Conservation (phyloP, 208 protist genomes). For the Leptomonas pyrrhocoris region DNA sequence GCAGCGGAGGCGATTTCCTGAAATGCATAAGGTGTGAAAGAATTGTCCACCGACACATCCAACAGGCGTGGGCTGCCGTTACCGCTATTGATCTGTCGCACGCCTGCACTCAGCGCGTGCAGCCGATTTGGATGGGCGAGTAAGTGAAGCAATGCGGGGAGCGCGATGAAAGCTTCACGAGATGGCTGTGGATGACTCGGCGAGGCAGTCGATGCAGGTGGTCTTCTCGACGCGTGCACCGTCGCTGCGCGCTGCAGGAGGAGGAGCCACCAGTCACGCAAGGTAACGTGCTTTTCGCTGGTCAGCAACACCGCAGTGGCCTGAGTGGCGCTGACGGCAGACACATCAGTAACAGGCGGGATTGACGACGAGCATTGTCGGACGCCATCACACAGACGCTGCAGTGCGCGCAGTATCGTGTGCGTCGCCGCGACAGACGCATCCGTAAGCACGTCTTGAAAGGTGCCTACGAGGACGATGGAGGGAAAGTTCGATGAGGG, state of each 20-base stretch:
- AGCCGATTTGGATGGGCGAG: conserved; percentile 13
- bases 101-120: background rate
- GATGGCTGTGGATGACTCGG: background rate
- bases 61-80: conserved; percentile 17
- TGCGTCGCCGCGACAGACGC: conserved; percentile 21
- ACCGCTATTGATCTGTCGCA: conserved; percentile 5
- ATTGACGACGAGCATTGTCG: conserved; percentile 7
- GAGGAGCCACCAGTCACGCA: conserved; percentile 5
- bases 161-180: background rate
- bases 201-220: background rate
- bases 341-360: conserved; percentile 2
- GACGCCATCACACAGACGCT: conserved; percentile 6
- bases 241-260: background rate
- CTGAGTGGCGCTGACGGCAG: conserved; percentile 16
- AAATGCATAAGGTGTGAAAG: background rate
- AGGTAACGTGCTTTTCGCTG: background rate
- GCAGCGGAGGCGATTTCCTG: background rate
- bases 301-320: conserved; percentile 8
- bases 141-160: background rate
- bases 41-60: background rate
- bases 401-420: conserved; percentile 22
- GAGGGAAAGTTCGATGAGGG: background rate
- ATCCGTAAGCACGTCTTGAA: conserved; percentile 29
- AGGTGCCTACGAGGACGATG: conserved; percentile 21
- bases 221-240: background rate